Percentiles rank a stretch among this genome's conserved stretches.
phyloP scores from a whole-genome alignment of 2,329 filamentous ascomycete species.

The Penicillium palitans region DNA sequence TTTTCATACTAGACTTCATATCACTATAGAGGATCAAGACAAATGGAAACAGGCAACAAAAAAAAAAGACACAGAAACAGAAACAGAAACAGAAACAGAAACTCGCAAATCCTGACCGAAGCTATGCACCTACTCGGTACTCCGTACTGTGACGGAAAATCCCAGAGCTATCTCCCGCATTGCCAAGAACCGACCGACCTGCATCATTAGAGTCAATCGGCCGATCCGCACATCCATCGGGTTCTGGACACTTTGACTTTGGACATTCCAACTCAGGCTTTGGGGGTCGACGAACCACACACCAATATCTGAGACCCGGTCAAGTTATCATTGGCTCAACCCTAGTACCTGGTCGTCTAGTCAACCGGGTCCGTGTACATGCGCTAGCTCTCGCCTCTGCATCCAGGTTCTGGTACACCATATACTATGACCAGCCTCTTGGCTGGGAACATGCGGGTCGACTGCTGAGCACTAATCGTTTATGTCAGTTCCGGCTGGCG shows the following conservation, averaged over 20 bases:
- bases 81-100: not conserved
- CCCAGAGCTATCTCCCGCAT: constrained; percentile 14
- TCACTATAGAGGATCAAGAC: not conserved
- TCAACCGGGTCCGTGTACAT: constrained; percentile 15
- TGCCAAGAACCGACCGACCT: constrained; percentile 16
- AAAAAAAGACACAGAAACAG: not conserved
- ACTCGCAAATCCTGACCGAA: not conserved
- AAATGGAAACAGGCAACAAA: not conserved
- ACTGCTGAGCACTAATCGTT: constrained; percentile 5
- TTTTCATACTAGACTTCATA: not conserved
- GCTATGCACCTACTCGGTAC: not conserved
- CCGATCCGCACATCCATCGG: constrained; percentile 12
- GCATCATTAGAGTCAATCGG: constrained; percentile 15
- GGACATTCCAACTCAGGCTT: constrained; percentile 5
- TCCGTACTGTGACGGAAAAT: not conserved
- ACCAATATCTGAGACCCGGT: constrained; percentile 7
- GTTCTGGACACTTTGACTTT: constrained; percentile 15
- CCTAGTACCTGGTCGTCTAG: constrained; percentile 16
- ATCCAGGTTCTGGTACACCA: constrained; percentile 8
- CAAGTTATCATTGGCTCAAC: constrained; percentile 12
- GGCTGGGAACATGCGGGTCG: constrained; percentile 11
- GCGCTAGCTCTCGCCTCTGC: constrained; percentile 16
- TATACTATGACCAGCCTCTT: constrained; percentile 11
- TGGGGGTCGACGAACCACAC: constrained; percentile 3
- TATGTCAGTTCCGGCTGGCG: constrained; percentile 11